A percentile compares a stretch with the other conserved stretches of the same genome.
phyloP scores from a whole-genome alignment of 139 green algal genomes.

The Nannochloris sp. region DNA sequence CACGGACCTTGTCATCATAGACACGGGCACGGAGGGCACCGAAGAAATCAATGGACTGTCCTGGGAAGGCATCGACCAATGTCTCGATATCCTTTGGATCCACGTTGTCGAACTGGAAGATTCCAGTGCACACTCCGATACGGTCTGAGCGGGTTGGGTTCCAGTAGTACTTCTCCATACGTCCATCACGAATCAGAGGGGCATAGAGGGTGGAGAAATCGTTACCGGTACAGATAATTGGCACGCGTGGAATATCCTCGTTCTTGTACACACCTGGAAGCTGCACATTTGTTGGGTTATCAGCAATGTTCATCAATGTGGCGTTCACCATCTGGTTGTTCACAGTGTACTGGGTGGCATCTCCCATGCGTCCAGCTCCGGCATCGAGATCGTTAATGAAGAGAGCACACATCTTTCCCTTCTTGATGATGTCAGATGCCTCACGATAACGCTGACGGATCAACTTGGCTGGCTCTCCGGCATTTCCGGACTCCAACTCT shows the following conservation, averaged over 20 bases:
- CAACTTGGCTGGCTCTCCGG: constrained; percentile 97
- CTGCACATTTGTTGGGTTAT: constrained; percentile 99
- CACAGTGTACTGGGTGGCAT: constrained; percentile 97
- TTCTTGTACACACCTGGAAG: constrained; percentile 61
- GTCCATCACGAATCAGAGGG: constrained; percentile 96
- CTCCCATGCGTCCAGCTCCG: constrained; percentile 89
- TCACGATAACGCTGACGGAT: constrained; percentile 94
- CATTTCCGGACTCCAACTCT: constrained; percentile 98
- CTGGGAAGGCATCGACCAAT: constrained; percentile 94
- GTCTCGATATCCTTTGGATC: constrained; percentile 54
- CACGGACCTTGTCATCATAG: constrained; percentile 86
- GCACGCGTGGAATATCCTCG: constrained; percentile 89
- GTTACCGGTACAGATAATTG: constrained; percentile 95
- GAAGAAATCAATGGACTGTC: constrained; percentile 99
- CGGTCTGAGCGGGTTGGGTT: constrained; percentile 90
- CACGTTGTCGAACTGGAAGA: constrained; percentile 80
- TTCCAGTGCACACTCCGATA: constrained; percentile 91
- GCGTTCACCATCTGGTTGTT: constrained; percentile 99
- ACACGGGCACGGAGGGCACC: constrained; percentile 85
- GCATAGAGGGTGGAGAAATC: constrained; percentile 99
- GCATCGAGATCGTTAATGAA: constrained; percentile 99
- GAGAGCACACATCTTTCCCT: constrained; percentile 96
- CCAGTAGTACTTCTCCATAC: constrained; percentile 99
- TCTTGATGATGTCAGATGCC: constrained; percentile 97
- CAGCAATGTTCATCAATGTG: constrained; percentile 99